Percentiles rank a stretch among this genome's conserved stretches.
phyloP scores from a whole-genome alignment of 1,284 basidiomycete species.

The Trametes hirsuta region DNA sequence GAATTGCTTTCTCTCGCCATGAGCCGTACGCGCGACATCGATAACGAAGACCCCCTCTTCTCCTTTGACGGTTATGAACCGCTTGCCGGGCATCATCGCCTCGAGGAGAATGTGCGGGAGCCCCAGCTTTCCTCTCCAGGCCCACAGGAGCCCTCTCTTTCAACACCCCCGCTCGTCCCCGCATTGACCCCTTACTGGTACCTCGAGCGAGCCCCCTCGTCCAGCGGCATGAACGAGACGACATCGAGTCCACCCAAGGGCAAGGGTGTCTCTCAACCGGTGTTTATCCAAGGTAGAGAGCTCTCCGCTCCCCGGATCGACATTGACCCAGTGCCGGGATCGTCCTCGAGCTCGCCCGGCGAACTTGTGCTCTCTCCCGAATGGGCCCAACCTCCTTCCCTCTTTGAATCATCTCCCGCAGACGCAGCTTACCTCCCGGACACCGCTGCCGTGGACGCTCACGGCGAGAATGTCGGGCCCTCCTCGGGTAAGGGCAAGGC shows the following conservation, averaged over 20 bases:
- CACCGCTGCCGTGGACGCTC: constrained; percentile 11
- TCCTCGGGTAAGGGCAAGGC: constrained; percentile 53
- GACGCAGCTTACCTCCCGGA: constrained; percentile 7
- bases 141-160: constrained; percentile 15
- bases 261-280: constrained; percentile 50
- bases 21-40: constrained; percentile 50
- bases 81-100: constrained; percentile 27
- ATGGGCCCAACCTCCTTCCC: constrained; percentile 13
- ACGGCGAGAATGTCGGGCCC: constrained; percentile 22
- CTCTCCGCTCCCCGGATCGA: constrained; percentile 37
- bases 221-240: constrained; percentile 18
- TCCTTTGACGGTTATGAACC: constrained; percentile 53
- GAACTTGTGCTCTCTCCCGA: constrained; percentile 1
- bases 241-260: constrained; percentile 43
- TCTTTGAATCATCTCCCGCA: constrained; percentile 1
- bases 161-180: constrained; percentile 4
- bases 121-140: constrained; percentile 19
- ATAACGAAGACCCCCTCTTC: constrained; percentile 58
- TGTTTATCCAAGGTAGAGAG: constrained; percentile 45
- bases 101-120: constrained; percentile 33
- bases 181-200: constrained; percentile 10
- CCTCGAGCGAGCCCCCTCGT: constrained; percentile 12
- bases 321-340: constrained; percentile 32
- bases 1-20: constrained; percentile 40
- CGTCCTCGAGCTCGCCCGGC: constrained; percentile 11